Evolutionary conservation across 202 grass and related monocot species (phyloP).

Genomic region (Schoenoplectus tabernaemontani): DNA sequence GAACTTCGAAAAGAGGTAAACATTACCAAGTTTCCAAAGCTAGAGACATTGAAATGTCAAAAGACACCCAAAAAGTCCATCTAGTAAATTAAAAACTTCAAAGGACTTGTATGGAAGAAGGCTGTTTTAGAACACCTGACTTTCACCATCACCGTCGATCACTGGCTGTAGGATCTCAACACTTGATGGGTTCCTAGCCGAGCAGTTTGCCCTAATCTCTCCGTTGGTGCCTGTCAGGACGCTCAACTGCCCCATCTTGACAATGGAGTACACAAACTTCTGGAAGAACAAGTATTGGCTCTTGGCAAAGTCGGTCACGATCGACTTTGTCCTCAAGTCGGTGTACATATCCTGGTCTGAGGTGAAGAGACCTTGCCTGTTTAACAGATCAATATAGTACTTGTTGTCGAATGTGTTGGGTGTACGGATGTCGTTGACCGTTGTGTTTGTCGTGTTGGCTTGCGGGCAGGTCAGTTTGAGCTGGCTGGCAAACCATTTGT

Average conservation of each 20-base stretch:
- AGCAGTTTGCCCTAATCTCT: conserved; percentile 44
- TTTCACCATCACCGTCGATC: not conserved
- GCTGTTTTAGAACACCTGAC: conserved; percentile 16
- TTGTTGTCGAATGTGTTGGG: conserved; percentile 53
- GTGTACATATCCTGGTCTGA: conserved; percentile 56
- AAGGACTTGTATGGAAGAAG: no score
- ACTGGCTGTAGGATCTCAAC: not conserved
- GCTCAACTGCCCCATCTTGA: conserved; percentile 57
- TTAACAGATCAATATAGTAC: conserved; percentile 52
- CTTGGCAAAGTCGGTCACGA: conserved; percentile 24
- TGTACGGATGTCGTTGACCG: conserved; percentile 35
- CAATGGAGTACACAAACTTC: conserved; percentile 43
- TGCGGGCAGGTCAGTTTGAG: conserved; percentile 43
- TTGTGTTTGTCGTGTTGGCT: not conserved
- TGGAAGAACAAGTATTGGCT: conserved; percentile 40
- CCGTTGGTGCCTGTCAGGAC: conserved; percentile 39
- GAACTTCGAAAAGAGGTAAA: no score
- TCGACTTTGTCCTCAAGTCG: conserved; percentile 4
- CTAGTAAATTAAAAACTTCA: no score
- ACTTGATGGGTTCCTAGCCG: conserved; percentile 13
- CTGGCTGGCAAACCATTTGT: conserved; percentile 25
- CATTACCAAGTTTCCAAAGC: no score
- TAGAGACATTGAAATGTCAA: no score
- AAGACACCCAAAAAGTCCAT: no score
- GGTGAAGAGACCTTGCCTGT: conserved; percentile 35